These are phyloP conservation scores for Nemania sp. DNA, from an alignment of 2,329 filamentous ascomycete species.

Conservation along the genomic window DNA sequence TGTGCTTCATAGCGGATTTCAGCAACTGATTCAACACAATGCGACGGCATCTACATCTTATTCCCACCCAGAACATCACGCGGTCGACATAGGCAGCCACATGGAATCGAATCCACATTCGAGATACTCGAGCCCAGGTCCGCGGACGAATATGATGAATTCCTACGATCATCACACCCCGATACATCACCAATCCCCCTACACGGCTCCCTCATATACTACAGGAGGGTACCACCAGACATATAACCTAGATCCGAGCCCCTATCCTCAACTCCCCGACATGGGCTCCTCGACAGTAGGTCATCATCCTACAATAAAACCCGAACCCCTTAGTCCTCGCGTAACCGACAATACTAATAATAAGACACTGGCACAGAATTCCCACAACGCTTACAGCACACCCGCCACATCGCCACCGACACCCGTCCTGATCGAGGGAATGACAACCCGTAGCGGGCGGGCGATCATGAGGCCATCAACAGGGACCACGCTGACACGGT, in stretches of 20 bases:
- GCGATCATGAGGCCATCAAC: slow-evolving; percentile 34
- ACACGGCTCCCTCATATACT: slow-evolving; percentile 30
- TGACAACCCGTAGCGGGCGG: slow-evolving; percentile 46
- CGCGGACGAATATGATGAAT: slow-evolving; percentile 35
- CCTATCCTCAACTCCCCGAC: slow-evolving; percentile 39
- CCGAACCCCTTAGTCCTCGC: not conserved
- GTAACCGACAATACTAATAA: slow-evolving; percentile 9
- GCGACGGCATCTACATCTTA: slow-evolving; percentile 32
- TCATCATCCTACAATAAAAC: slow-evolving; percentile 13
- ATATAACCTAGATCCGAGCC: slow-evolving; percentile 35
- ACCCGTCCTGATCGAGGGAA: slow-evolving; percentile 44
- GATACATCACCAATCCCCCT: slow-evolving; percentile 35
- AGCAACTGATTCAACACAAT: slow-evolving; percentile 52
- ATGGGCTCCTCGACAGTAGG: slow-evolving; percentile 34
- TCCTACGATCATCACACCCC: slow-evolving; percentile 37
- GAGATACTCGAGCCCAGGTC: slow-evolving; percentile 46
- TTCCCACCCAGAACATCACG: slow-evolving; percentile 30
- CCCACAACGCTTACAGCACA: slow-evolving; percentile 52
- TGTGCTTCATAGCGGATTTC: slow-evolving; percentile 49
- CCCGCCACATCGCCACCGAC: slow-evolving; percentile 58
- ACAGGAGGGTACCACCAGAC: slow-evolving; percentile 32
- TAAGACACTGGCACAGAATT: slow-evolving; percentile 23
- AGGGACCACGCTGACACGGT: slow-evolving; percentile 37
- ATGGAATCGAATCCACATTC: slow-evolving; percentile 44
- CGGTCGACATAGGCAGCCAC: slow-evolving; percentile 39